phyloP scores from a whole-genome alignment of 2,329 filamentous ascomycete genomes.

The Microcyclosporella mali region DNA sequence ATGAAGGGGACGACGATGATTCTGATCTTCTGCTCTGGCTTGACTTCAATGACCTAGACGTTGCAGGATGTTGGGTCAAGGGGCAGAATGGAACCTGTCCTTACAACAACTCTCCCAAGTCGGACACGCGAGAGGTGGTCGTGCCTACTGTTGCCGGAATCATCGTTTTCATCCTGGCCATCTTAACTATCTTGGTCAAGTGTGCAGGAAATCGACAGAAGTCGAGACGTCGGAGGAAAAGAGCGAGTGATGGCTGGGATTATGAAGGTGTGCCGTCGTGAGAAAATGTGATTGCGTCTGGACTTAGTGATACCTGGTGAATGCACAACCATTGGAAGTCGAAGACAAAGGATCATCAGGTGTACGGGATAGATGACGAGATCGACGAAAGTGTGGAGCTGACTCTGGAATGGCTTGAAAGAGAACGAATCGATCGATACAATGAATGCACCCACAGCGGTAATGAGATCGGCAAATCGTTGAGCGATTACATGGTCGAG shows the following conservation, averaged over 20 bases:
- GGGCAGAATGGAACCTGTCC: conserved; percentile 54
- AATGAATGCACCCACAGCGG: no score
- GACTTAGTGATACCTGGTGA: no score
- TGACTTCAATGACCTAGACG: conserved; percentile 55
- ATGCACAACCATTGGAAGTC: no score
- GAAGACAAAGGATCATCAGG: no score
- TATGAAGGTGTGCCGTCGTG: conserved; percentile 59
- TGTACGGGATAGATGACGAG: no score
- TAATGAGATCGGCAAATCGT: no score
- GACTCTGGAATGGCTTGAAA: no score
- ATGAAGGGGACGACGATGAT: conserved; percentile 22
- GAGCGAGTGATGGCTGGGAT: conserved; percentile 51
- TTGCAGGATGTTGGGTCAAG: conserved; percentile 55
- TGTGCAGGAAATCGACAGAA: conserved; percentile 56
- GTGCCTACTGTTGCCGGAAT: conserved; percentile 58
- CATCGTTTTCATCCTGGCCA: conserved; percentile 56
- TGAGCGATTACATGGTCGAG: no score
- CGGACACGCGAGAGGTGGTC: conserved; percentile 46
- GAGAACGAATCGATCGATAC: no score
- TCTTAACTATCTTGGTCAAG: conserved; percentile 57
- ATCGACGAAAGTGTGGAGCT: no score
- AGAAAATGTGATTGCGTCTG: conserved; percentile 1
- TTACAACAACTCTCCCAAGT: conserved; percentile 38
- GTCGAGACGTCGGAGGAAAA: conserved; percentile 43
- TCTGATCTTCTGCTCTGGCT: conserved; percentile 44